Base-by-base conservation (phyloP, 2,329 filamentous ascomycete species). In the Allantophomopsis cytisporea region DNA sequence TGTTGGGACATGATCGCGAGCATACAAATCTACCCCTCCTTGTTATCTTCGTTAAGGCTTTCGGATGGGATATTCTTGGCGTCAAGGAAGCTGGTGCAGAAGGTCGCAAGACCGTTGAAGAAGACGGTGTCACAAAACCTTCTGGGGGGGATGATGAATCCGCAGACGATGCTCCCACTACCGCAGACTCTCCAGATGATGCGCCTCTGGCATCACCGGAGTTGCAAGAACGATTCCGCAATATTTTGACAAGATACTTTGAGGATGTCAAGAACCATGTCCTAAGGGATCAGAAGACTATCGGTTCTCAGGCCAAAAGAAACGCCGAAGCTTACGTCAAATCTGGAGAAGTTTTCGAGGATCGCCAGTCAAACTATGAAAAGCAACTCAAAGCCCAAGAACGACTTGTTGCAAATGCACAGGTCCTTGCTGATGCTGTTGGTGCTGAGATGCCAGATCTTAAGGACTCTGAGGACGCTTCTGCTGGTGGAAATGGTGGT, bases 301-400 rank as follows among this genome's bases (percentile, higher is more conserved):
- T 98, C 32, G 74, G 79, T 39, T 77, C 74, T 18, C 91, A 98
- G 61, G 86, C 84, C 39, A 84, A 87, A 46, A 87, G 89, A 50
- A 98, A 98, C 60, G 89, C 91, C 1, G 91, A 98, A 60, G 91
- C 89, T 5, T 98, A 98, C 52, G 89, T 98, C 51, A 95, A 95
- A 54, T 96, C 91, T 31, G 91, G 91, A 2, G 91, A 98, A 56
- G 89, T 98, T 5, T 96, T 98, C 47, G 91, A 98, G 57, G 91
- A 98, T 54, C 82, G 91, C 38, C 91, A 98, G 57, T 76, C 87
- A 39, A 96, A 88, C 54, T 94, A 93, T 49, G 93, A 98, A 57
- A 95, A 88, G 59, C 83, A 91, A 50, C 69, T 88, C 41, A 98
- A 96, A 60, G 72, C 82, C 1, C 86, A 96, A 54, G 91, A 98